These are phyloP conservation scores for Aspergillus tanneri DNA, from an alignment of 2,329 filamentous ascomycete genomes.

Conservation along the genomic window DNA sequence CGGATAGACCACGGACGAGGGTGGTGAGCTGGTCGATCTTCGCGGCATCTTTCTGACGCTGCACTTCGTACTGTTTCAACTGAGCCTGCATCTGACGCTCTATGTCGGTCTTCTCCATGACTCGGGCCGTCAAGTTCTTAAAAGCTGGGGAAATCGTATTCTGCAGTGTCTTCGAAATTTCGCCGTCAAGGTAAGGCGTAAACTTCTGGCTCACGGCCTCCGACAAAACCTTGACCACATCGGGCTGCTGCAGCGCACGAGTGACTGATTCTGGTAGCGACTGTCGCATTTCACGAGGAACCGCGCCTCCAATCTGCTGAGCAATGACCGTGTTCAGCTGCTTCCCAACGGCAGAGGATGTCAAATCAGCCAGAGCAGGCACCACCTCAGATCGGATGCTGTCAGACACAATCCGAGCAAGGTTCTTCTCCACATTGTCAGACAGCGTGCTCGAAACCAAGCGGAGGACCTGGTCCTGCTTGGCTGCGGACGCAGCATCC, in stretches of 20 bases:
- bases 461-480: constrained; percentile 67
- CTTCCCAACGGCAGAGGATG: constrained; percentile 67
- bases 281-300: constrained; percentile 72
- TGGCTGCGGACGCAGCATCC: constrained; percentile 62
- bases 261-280: constrained; percentile 66
- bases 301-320: constrained; percentile 61
- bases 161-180: constrained; percentile 62
- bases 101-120: constrained; percentile 67
- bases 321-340: constrained; percentile 69
- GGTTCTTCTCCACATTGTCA: constrained; percentile 71
- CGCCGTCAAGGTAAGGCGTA: constrained; percentile 65
- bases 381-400: constrained; percentile 75
- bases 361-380: constrained; percentile 68
- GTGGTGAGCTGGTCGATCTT: constrained; percentile 62
- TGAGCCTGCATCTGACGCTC: constrained; percentile 60
- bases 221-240: constrained; percentile 69
- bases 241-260: constrained; percentile 69
- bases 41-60: constrained; percentile 54
- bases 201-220: constrained; percentile 70
- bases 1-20: constrained; percentile 55
- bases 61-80: constrained; percentile 51
- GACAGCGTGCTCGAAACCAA: constrained; percentile 67
- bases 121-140: constrained; percentile 62
- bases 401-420: constrained; percentile 71
- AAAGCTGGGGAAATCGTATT: constrained; percentile 66